phyloP scores from a whole-genome alignment of 2,329 filamentous ascomycete species.

The Colletotrichum destructivum region DNA sequence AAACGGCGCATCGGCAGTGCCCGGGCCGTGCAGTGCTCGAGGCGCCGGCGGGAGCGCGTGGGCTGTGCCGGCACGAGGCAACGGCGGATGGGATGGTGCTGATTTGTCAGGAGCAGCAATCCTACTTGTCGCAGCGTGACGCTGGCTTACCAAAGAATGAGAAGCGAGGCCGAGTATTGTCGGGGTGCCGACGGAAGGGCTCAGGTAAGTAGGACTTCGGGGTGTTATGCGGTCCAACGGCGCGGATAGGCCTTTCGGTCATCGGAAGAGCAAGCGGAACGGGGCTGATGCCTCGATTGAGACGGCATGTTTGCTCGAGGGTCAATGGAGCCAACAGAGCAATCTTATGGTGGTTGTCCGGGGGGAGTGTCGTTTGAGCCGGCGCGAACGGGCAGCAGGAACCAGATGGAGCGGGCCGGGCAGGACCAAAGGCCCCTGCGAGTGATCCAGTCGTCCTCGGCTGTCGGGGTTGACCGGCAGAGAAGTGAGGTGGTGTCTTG shows the following conservation, averaged over 20 bases:
- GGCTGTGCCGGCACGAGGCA: not conserved
- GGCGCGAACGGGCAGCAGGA: constrained; percentile 14
- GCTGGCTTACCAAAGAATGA: constrained; percentile 3
- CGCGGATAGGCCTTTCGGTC: not conserved
- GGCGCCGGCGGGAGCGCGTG: not conserved
- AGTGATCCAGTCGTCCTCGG: not conserved
- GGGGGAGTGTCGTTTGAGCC: constrained; percentile 15
- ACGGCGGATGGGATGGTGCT: not conserved
- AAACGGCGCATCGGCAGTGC: not conserved
- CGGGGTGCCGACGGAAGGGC: constrained; percentile 11
- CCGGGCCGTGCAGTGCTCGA: not conserved
- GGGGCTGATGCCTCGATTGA: constrained; percentile 33
- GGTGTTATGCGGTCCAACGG: not conserved
- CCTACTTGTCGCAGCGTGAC: not conserved
- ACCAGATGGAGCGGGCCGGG: constrained; percentile 7
- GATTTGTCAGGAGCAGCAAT: not conserved
- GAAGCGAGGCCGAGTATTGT: not conserved
- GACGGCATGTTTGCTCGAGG: constrained; percentile 11
- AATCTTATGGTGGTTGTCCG: not conserved
- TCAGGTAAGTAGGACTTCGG: not conserved
- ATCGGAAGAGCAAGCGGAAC: constrained; percentile 20
- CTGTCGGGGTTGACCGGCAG: constrained; percentile 7
- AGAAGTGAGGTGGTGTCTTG: not conserved
- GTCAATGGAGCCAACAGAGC: constrained; percentile 3
- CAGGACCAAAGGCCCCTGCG: constrained; percentile 12